phyloP scores from a whole-genome alignment of 1,284 basidiomycete genomes.

The Rhodotorula sp. region DNA sequence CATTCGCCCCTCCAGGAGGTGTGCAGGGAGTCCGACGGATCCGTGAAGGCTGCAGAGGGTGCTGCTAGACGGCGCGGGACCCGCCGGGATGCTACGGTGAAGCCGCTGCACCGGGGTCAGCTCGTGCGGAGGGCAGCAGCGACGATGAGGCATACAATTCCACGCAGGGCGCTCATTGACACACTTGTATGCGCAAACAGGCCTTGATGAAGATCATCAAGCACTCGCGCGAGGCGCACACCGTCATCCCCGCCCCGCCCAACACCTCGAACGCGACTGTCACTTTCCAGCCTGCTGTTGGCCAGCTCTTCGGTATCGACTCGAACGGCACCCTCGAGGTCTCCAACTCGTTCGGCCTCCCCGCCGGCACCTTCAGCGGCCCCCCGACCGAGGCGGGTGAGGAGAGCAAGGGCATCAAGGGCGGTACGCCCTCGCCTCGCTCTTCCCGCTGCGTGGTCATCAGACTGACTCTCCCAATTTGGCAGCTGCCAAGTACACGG shows the following conservation, averaged over 20 bases:
- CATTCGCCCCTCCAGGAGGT: too few relatives aligned
- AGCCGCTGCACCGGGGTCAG: too few relatives aligned
- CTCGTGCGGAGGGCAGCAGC: background rate
- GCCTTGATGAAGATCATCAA: constrained; percentile 92
- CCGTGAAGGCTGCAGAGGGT: too few relatives aligned
- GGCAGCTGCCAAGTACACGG: constrained; percentile 63
- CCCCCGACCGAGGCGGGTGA: constrained; percentile 61
- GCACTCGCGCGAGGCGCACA: constrained; percentile 56
- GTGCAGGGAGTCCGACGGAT: too few relatives aligned
- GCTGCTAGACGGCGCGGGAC: too few relatives aligned
- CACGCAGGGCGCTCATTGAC: background rate
- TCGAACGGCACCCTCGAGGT: constrained; percentile 87
- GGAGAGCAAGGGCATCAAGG: constrained; percentile 72
- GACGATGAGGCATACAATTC: too few relatives aligned
- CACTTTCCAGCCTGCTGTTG: constrained; percentile 66
- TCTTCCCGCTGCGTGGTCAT: background rate
- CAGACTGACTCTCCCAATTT: background rate
- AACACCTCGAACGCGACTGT: constrained; percentile 64
- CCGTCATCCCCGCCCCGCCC: constrained; percentile 42
- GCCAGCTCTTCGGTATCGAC: constrained; percentile 86
- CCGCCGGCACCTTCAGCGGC: constrained; percentile 50
- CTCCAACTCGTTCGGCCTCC: constrained; percentile 88
- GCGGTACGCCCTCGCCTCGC: constrained; percentile 35
- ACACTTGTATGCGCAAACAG: constrained; percentile 53
- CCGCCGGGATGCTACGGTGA: too few relatives aligned